Conservation (phyloP, 352 stramenopile species). For the Saprolegnia diclina region DNA sequence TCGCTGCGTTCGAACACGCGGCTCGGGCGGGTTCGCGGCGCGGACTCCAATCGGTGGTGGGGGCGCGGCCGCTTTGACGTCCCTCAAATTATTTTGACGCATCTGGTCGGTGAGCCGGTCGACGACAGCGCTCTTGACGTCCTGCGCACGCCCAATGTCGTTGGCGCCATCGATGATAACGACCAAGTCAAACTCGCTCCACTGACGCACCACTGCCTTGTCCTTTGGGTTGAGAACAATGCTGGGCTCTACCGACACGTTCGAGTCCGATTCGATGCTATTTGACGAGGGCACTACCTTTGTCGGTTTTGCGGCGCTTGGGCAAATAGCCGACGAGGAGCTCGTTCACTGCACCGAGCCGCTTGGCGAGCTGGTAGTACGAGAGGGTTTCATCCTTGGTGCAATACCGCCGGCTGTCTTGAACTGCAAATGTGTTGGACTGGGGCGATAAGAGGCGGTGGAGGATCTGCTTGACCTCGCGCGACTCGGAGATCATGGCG, state of each 20-base stretch:
- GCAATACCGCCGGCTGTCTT: conserved; percentile 54
- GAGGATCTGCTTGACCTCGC: conserved; percentile 74
- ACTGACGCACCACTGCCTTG: conserved; percentile 44
- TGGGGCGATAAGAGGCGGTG: conserved; percentile 63
- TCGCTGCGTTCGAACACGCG: not conserved
- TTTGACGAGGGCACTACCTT: conserved; percentile 20
- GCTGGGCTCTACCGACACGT: not conserved
- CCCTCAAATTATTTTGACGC: not conserved
- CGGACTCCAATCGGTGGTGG: not conserved
- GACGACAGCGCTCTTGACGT: conserved; percentile 10
- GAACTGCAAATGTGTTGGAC: conserved; percentile 67
- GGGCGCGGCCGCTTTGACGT: not conserved
- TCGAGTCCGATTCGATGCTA: too few relatives aligned
- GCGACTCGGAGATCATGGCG: conserved; percentile 82
- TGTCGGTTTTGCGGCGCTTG: conserved; percentile 35
- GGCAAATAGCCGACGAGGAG: conserved; percentile 74
- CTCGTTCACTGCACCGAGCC: conserved; percentile 45
- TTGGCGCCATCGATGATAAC: conserved; percentile 33
- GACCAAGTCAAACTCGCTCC: conserved; percentile 57
- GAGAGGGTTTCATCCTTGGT: conserved; percentile 43
- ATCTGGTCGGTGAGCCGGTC: not conserved
- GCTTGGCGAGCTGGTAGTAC: conserved; percentile 73
- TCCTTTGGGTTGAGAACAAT: conserved; percentile 59
- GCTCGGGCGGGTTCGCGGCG: not conserved
- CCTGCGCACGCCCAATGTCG: not conserved